Evolutionary conservation across 768 basidiomycete species (phyloP).

Genomic region (Gautieria morchelliformis): DNA sequence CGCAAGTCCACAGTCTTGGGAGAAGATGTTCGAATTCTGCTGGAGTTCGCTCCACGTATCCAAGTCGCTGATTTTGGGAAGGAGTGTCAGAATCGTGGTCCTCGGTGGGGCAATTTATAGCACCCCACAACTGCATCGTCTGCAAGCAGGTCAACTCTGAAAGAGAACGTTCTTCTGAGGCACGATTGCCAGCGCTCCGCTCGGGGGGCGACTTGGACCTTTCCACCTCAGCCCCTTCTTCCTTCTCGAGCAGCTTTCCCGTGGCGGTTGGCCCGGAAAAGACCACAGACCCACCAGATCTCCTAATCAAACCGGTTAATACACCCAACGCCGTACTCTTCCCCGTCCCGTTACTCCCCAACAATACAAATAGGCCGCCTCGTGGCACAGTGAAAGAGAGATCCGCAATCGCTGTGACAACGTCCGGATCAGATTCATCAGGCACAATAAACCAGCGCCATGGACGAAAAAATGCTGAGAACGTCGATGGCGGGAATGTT

Average conservation of each 20-base stretch:
- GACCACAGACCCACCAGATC: slow-evolving; percentile 46
- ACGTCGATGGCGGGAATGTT: background rate
- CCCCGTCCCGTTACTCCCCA: slow-evolving; percentile 72
- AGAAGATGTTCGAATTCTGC: slow-evolving; percentile 62
- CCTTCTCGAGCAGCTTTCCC: slow-evolving; percentile 4
- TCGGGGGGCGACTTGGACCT: slow-evolving; percentile 23
- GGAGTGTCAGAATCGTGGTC: background rate
- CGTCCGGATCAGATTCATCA: background rate
- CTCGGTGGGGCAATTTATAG: slow-evolving; percentile 51
- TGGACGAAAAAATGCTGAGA: background rate
- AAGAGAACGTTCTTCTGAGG: slow-evolving; percentile 81
- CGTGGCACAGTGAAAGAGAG: slow-evolving; percentile 63
- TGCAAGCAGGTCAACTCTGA: slow-evolving; percentile 63
- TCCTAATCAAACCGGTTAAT: slow-evolving; percentile 51
- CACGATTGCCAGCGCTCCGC: slow-evolving; percentile 61
- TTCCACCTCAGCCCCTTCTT: slow-evolving; percentile 34
- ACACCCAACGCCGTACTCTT: slow-evolving; percentile 68
- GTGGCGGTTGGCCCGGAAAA: slow-evolving; percentile 14
- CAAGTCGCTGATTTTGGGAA: slow-evolving; percentile 20
- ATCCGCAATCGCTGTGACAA: slow-evolving; percentile 53
- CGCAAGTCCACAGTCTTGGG: slow-evolving; percentile 65
- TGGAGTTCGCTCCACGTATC: slow-evolving; percentile 16
- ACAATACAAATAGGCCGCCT: slow-evolving; percentile 64
- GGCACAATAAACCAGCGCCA: background rate
- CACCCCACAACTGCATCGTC: slow-evolving; percentile 62